A percentile compares a stretch with the other conserved stretches of the same genome.
These are phyloP conservation scores for Aureobasidium melanogenum DNA, from an alignment of 2,329 filamentous ascomycete genomes.

Conservation along the genomic window DNA sequence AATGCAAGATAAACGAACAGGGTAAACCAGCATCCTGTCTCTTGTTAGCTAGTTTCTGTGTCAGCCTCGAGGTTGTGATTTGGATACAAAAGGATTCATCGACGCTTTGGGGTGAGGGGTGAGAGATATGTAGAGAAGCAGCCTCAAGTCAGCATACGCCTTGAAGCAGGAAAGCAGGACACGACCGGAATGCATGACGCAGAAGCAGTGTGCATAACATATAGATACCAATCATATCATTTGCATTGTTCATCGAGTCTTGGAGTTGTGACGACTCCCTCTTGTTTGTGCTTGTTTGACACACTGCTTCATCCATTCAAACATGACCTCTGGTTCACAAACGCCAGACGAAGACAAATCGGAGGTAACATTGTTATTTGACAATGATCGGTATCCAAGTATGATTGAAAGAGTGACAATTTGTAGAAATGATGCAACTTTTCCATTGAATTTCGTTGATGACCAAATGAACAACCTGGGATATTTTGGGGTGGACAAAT, in stretches of 20 bases:
- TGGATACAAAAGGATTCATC: neutral
- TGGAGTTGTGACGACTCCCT: neutral
- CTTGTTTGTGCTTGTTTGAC: too few relatives aligned
- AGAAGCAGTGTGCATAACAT: neutral
- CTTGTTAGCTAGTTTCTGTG: neutral
- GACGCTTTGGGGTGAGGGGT: neutral
- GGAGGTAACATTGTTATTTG: too few relatives aligned
- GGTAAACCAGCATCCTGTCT: neutral
- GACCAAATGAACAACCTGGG: neutral
- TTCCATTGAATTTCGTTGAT: neutral
- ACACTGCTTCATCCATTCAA: too few relatives aligned
- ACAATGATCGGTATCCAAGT: neutral
- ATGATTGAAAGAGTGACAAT: neutral
- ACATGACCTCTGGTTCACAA: too few relatives aligned
- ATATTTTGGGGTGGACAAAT: neutral
- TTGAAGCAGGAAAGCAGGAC: neutral
- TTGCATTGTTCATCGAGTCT: neutral
- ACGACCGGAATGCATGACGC: neutral
- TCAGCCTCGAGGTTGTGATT: neutral
- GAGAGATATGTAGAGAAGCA: neutral
- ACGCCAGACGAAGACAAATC: too few relatives aligned
- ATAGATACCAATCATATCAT: neutral
- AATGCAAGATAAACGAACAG: neutral
- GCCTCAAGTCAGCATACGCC: neutral
- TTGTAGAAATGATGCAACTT: neutral